These are phyloP conservation scores for Cenchrus americanus DNA, from an alignment of 176 grass and related monocot species.

Conservation along the genomic window DNA sequence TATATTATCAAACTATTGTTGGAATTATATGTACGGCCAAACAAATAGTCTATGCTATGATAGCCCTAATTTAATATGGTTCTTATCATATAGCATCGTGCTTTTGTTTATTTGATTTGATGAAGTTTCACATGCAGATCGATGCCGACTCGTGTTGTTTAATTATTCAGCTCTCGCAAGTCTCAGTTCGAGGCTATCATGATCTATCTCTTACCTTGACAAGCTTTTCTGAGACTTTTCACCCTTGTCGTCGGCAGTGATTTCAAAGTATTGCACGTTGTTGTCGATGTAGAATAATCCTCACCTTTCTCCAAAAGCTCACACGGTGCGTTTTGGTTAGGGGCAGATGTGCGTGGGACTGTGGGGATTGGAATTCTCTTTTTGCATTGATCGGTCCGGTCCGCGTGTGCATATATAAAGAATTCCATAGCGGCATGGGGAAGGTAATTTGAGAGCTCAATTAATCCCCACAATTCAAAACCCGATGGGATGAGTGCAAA, in stretches of 20 bases:
- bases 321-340: too few relatives aligned
- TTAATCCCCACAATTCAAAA: too few relatives aligned
- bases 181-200: not conserved
- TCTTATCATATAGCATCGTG: not conserved
- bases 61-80: not conserved
- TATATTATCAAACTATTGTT: not conserved
- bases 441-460: too few relatives aligned
- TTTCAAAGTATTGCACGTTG: not conserved
- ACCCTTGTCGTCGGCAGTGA: not conserved
- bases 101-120: not conserved
- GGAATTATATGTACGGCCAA: not conserved
- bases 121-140: not conserved
- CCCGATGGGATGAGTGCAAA: too few relatives aligned
- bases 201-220: not conserved
- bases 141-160: not conserved
- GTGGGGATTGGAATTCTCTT: too few relatives aligned
- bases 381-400: too few relatives aligned
- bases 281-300: not conserved
- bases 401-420: too few relatives aligned
- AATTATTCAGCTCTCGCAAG: not conserved
- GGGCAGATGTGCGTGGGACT: too few relatives aligned
- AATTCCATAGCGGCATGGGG: too few relatives aligned
- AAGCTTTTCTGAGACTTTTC: not conserved
- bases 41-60: not conserved
- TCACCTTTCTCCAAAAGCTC: not conserved